Conservation (phyloP, 164 flowering plant genomes). For the Vitis rotundifolia region DNA sequence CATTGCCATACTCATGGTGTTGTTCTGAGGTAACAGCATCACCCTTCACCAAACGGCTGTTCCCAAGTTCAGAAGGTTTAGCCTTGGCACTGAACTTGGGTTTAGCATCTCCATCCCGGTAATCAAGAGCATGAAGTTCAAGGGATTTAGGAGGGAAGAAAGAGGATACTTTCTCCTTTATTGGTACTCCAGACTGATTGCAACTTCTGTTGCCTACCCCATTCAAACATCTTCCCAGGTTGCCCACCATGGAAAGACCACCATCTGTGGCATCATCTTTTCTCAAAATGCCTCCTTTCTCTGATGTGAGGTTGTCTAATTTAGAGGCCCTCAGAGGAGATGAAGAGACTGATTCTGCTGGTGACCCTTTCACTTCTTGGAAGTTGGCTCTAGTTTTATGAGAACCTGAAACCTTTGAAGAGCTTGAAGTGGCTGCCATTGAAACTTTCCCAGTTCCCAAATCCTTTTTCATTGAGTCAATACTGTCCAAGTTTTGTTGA, state of each 20-base stretch:
- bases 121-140: slow-evolving; percentile 11
- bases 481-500: slow-evolving; percentile 18
- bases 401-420: slow-evolving; percentile 52
- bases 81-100: background rate
- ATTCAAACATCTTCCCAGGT: slow-evolving; percentile 17
- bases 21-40: background rate
- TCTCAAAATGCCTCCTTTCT: slow-evolving; percentile 2
- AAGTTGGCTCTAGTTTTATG: slow-evolving; percentile 22
- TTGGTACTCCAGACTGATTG: slow-evolving; percentile 3
- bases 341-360: slow-evolving; percentile 43
- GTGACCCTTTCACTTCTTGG: slow-evolving; percentile 31
- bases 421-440: slow-evolving; percentile 51
- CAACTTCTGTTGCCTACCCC: slow-evolving; percentile 8
- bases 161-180: slow-evolving; percentile 10
- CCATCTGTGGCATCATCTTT: slow-evolving; percentile 15
- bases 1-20: background rate
- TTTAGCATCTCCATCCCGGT: slow-evolving; percentile 17
- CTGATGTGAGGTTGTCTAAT: slow-evolving; percentile 7
- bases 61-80: slow-evolving; percentile 12
- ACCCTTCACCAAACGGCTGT: slow-evolving; percentile 2
- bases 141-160: slow-evolving; percentile 9
- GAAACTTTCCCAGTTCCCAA: slow-evolving; percentile 23
- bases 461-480: slow-evolving; percentile 22
- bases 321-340: slow-evolving; percentile 22
- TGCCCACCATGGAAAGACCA: slow-evolving; percentile 9